A percentile compares a stretch with the other conserved stretches of the same genome.
Conservation (phyloP, 2,329 filamentous ascomycete species). For the Aspergillus amoenus region DNA sequence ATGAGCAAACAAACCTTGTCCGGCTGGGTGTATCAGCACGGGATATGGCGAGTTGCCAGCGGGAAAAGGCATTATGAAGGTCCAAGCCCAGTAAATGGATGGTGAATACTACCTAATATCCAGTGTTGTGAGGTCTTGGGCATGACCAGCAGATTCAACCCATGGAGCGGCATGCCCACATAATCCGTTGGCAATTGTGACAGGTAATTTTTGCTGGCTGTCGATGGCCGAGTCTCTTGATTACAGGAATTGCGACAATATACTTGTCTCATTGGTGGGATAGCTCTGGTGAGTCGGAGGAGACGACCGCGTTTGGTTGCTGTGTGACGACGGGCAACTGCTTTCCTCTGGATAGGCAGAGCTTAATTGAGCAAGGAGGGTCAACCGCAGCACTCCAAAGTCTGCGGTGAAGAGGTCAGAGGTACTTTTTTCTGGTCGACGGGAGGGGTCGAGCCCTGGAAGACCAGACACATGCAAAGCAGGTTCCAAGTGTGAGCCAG, state of each 20-base stretch:
- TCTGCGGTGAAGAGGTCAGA: not conserved
- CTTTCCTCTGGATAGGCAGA: not conserved
- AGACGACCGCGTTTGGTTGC: not conserved
- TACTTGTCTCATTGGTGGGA: not conserved
- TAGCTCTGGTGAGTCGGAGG: not conserved
- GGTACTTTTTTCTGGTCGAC: not conserved
- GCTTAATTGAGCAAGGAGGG: constrained; percentile 5
- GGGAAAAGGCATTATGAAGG: not conserved
- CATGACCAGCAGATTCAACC: not conserved
- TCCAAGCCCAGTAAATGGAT: not conserved
- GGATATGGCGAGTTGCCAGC: not conserved
- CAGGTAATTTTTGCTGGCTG: not conserved
- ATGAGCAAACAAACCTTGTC: not conserved
- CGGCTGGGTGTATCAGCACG: not conserved
- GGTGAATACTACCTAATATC: not conserved
- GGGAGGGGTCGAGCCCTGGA: no score
- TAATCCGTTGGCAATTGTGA: constrained; percentile 1
- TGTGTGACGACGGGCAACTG: not conserved
- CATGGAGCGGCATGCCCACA: not conserved
- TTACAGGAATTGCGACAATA: not conserved
- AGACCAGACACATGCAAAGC: not conserved
- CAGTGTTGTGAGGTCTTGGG: not conserved
- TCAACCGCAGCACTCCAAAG: not conserved
- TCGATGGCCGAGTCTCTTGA: not conserved
- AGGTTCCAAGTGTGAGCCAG: not conserved